These are phyloP conservation scores for Ambrosia hybrid DNA, from an alignment of 140 eudicot species.

Conservation along the genomic window DNA sequence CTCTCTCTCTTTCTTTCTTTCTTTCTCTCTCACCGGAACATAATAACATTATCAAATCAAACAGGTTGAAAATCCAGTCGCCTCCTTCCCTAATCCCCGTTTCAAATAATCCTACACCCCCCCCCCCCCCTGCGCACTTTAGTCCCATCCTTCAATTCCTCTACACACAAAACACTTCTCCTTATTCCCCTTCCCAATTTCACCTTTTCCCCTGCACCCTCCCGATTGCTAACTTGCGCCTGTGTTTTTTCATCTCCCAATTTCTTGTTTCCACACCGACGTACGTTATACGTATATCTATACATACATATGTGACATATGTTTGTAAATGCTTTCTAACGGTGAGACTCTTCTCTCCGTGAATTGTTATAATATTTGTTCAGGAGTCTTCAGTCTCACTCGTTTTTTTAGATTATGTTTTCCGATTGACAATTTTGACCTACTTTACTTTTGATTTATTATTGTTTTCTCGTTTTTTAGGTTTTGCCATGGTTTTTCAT, in stretches of 20 bases:
- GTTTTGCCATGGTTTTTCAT: constrained; percentile 7
- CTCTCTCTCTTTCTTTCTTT: background rate
- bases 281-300: too few relatives aligned
- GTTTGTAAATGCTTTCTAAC: too few relatives aligned
- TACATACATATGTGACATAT: too few relatives aligned
- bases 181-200: background rate
- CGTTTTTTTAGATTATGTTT: too few relatives aligned
- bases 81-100: constrained; percentile 10
- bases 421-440: constrained; percentile 22
- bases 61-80: constrained; percentile 19
- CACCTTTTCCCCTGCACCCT: too few relatives aligned
- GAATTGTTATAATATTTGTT: too few relatives aligned
- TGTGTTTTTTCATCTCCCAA: background rate
- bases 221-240: constrained; percentile 16
- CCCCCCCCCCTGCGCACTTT: too few relatives aligned
- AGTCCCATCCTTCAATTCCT: background rate
- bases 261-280: constrained; percentile 10
- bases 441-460: constrained; percentile 32
- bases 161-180: constrained; percentile 7
- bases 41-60: too few relatives aligned
- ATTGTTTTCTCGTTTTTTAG: constrained; percentile 4
- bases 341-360: too few relatives aligned
- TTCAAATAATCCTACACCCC: too few relatives aligned
- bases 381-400: too few relatives aligned
- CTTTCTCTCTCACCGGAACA: background rate